phyloP scores from a whole-genome alignment of 2,329 filamentous ascomycete genomes.

The Calonectria ilicicola region DNA sequence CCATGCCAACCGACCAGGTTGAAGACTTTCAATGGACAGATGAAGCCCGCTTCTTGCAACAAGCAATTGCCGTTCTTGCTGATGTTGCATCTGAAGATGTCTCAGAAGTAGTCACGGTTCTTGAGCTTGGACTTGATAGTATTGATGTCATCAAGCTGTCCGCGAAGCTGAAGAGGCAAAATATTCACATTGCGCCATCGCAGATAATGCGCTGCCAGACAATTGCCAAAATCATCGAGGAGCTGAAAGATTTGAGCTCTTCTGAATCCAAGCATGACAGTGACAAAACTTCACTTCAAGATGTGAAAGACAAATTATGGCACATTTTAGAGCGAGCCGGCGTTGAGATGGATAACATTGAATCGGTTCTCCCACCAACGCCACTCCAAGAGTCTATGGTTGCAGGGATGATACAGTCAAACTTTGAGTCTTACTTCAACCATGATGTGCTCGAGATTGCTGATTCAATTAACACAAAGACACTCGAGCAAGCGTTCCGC shows the following conservation, averaged over 20 bases:
- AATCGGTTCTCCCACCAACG: slow-evolving; percentile 78
- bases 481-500: slow-evolving; percentile 72
- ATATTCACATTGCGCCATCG: slow-evolving; percentile 75
- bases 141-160: slow-evolving; percentile 91
- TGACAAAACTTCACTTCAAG: slow-evolving; percentile 20
- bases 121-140: slow-evolving; percentile 89
- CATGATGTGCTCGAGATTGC: slow-evolving; percentile 79
- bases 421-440: slow-evolving; percentile 85
- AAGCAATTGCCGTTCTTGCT: slow-evolving; percentile 73
- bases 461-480: slow-evolving; percentile 63
- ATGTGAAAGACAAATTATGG: slow-evolving; percentile 50
- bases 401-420: slow-evolving; percentile 81
- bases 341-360: slow-evolving; percentile 55
- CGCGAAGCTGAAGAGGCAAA: slow-evolving; percentile 72
- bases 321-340: slow-evolving; percentile 50
- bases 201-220: slow-evolving; percentile 80
- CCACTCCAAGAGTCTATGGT: slow-evolving; percentile 90
- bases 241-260: slow-evolving; percentile 3
- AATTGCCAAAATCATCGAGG: slow-evolving; percentile 68
- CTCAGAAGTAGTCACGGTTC: slow-evolving; percentile 71
- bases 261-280: neutral
- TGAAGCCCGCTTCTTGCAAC: slow-evolving; percentile 64
- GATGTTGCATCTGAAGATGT: slow-evolving; percentile 64
- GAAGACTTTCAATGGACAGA: slow-evolving; percentile 68
- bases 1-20: slow-evolving; percentile 48